These are phyloP conservation scores for Sporothrix phasma DNA, from an alignment of 2,329 filamentous ascomycete genomes.

Conservation along the genomic window DNA sequence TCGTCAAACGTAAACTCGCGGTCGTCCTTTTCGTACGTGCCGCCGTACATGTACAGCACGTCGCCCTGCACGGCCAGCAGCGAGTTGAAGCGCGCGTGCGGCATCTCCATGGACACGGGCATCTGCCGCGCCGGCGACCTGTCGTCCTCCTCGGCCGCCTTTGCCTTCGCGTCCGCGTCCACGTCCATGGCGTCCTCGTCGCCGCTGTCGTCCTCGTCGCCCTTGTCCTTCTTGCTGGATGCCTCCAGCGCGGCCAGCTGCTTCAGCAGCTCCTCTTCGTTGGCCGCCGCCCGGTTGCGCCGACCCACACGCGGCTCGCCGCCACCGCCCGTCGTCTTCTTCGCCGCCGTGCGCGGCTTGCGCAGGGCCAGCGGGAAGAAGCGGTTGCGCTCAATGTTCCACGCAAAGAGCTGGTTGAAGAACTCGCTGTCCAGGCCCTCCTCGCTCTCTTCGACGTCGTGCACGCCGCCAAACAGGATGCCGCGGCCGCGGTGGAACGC, in stretches of 20 bases:
- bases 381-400: constrained; percentile 90
- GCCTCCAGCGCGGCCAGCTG: constrained; percentile 81
- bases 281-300: constrained; percentile 71
- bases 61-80: constrained; percentile 87
- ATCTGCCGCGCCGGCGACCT: constrained; percentile 52
- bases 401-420: constrained; percentile 83
- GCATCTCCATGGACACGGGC: constrained; percentile 68
- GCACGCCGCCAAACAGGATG: constrained; percentile 87
- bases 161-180: constrained; percentile 42
- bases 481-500: constrained; percentile 86
- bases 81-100: constrained; percentile 83
- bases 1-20: constrained; percentile 94
- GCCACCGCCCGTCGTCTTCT: constrained; percentile 33
- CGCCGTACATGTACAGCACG: constrained; percentile 85
- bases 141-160: constrained; percentile 42
- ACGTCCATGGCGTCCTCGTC: constrained; percentile 42
- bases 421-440: constrained; percentile 97
- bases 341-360: constrained; percentile 58
- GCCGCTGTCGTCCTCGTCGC: constrained; percentile 40
- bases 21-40: constrained; percentile 91
- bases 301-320: constrained; percentile 43
- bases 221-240: not conserved
- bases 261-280: constrained; percentile 80
- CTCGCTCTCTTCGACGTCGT: constrained; percentile 83
- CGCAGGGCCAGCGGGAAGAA: constrained; percentile 79